A percentile compares a stretch with the other conserved stretches of the same genome.
Conservation (phyloP, 1,284 basidiomycete species). For the Cutaneotrichosporon sp. region DNA sequence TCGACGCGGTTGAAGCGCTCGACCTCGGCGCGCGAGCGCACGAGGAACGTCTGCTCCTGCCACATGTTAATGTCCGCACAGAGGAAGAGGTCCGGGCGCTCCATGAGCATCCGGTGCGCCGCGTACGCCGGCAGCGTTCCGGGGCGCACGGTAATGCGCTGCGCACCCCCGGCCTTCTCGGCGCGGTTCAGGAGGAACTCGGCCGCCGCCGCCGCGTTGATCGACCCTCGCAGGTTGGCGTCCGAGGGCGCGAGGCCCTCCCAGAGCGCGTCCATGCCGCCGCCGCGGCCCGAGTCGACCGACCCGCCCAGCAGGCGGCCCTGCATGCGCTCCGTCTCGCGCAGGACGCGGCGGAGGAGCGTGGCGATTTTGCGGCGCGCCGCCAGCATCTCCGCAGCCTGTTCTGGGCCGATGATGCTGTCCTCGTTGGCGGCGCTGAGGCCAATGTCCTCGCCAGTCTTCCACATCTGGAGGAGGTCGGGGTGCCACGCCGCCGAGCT, state of each 20-base stretch:
- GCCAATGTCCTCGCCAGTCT: slow-evolving; percentile 24
- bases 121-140: slow-evolving; percentile 59
- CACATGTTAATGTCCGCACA: slow-evolving; percentile 63
- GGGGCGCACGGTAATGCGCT: slow-evolving; percentile 21
- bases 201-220: slow-evolving; percentile 40
- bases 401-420: slow-evolving; percentile 9
- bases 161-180: background rate
- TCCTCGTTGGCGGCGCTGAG: slow-evolving; percentile 9
- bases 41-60: slow-evolving; percentile 63
- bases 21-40: slow-evolving; percentile 68
- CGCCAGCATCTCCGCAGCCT: slow-evolving; percentile 30
- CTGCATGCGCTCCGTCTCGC: slow-evolving; percentile 46
- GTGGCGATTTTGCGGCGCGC: slow-evolving; percentile 40
- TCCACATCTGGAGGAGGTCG: slow-evolving; percentile 32
- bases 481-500: slow-evolving; percentile 34
- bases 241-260: slow-evolving; percentile 28
- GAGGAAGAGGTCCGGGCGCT: slow-evolving; percentile 64
- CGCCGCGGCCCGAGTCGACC: slow-evolving; percentile 23
- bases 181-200: slow-evolving; percentile 34
- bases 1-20: slow-evolving; percentile 61
- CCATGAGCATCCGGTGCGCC: slow-evolving; percentile 74
- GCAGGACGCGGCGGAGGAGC: slow-evolving; percentile 38
- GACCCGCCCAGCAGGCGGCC: slow-evolving; percentile 26
- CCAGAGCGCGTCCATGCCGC: slow-evolving; percentile 41
- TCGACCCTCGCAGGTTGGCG: slow-evolving; percentile 12